These are phyloP conservation scores for Microbotryomycetes sp. DNA, from an alignment of 1,284 basidiomycete species.

Conservation along the genomic window DNA sequence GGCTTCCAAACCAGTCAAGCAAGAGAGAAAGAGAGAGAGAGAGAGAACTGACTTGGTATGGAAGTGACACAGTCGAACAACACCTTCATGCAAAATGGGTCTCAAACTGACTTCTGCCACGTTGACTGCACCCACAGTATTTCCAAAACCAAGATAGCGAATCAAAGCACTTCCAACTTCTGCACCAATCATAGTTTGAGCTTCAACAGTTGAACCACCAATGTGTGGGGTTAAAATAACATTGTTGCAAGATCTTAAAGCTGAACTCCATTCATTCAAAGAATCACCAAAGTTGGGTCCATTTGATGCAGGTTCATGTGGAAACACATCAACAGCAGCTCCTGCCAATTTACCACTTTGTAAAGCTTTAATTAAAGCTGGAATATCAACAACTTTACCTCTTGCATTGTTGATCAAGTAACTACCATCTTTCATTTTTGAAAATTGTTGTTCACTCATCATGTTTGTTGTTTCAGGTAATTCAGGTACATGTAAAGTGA, in stretches of 20 bases:
- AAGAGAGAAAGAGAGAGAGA: too few relatives aligned
- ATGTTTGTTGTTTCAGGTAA: slow-evolving; percentile 92
- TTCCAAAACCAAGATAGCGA: slow-evolving; percentile 89
- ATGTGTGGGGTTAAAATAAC: slow-evolving; percentile 97
- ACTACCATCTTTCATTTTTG: slow-evolving; percentile 88
- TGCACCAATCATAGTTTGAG: slow-evolving; percentile 91
- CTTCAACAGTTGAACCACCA: slow-evolving; percentile 97
- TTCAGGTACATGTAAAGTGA: slow-evolving; percentile 95
- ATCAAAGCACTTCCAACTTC: slow-evolving; percentile 82
- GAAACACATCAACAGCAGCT: slow-evolving; percentile 92
- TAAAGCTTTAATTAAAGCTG: slow-evolving; percentile 75
- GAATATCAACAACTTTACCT: slow-evolving; percentile 90
- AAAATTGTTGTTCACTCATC: slow-evolving; percentile 71
- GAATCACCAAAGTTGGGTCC: slow-evolving; percentile 76
- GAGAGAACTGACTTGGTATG: too few relatives aligned
- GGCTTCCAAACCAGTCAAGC: too few relatives aligned
- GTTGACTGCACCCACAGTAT: slow-evolving; percentile 88
- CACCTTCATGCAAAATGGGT: slow-evolving; percentile 65
- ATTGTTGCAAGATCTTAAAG: slow-evolving; percentile 69
- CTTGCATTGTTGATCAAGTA: slow-evolving; percentile 99
- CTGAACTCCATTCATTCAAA: slow-evolving; percentile 71
- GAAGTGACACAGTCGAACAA: slow-evolving; percentile 89
- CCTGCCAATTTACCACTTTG: slow-evolving; percentile 83
- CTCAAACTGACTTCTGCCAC: slow-evolving; percentile 95
- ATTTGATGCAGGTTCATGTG: slow-evolving; percentile 83